These are phyloP conservation scores for Acer negundo DNA, from an alignment of 345 rosid species.

Conservation along the genomic window DNA sequence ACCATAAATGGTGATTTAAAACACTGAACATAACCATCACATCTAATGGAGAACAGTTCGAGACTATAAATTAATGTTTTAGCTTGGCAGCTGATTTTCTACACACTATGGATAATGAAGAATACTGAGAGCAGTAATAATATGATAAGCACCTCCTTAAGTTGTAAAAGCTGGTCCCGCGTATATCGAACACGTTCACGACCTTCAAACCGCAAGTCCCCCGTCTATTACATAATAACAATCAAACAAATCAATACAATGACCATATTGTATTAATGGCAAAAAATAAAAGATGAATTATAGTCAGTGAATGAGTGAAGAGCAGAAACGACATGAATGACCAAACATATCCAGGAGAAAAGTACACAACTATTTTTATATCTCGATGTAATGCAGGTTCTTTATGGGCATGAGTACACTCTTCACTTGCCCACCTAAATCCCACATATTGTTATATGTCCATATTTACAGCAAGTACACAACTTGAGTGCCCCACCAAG, in stretches of 20 bases:
- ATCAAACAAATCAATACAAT: slow-evolving; percentile 11
- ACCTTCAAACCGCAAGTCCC: slow-evolving; percentile 53
- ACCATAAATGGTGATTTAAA: slow-evolving; percentile 15
- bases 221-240: slow-evolving; percentile 32
- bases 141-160: slow-evolving; percentile 52
- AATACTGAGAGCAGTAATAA: neutral
- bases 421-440: slow-evolving; percentile 31
- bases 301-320: neutral
- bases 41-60: slow-evolving; percentile 4
- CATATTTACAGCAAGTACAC: slow-evolving; percentile 39
- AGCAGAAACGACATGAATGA: neutral
- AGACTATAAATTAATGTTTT: neutral
- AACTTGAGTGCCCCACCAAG: slow-evolving; percentile 36
- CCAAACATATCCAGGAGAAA: neutral
- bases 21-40: slow-evolving; percentile 10
- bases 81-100: neutral
- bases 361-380: neutral
- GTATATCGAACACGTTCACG: slow-evolving; percentile 62
- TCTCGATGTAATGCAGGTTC: slow-evolving; percentile 19
- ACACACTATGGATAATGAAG: neutral
- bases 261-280: neutral
- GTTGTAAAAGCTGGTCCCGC: slow-evolving; percentile 68
- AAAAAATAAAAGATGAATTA: neutral
- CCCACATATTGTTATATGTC: slow-evolving; percentile 34
- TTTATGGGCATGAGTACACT: slow-evolving; percentile 32